Conservation (phyloP, 768 basidiomycete species). For the Collybia sp. region DNA sequence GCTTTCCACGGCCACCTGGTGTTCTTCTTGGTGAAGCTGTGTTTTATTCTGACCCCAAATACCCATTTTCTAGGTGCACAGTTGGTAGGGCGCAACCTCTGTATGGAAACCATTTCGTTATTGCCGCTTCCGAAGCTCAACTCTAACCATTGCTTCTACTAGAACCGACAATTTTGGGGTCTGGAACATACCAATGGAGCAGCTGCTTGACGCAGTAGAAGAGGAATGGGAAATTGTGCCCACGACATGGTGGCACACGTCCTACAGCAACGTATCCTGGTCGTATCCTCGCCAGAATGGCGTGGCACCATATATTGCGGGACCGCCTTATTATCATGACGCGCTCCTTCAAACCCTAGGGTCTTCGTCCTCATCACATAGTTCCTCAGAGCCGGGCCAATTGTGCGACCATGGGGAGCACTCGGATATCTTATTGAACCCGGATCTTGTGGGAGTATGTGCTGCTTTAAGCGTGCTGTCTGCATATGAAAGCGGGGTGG, state of each 20-base stretch:
- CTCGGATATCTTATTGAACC: slow-evolving; percentile 26
- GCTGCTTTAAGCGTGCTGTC: slow-evolving; percentile 28
- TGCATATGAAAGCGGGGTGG: slow-evolving; percentile 37
- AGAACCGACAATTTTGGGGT: slow-evolving; percentile 7
- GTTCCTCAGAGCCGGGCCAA: slow-evolving; percentile 6
- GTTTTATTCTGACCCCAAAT: too few relatives aligned
- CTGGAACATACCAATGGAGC: slow-evolving; percentile 17
- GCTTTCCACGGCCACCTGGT: neutral
- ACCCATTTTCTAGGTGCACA: too few relatives aligned
- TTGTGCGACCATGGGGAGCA: slow-evolving; percentile 12
- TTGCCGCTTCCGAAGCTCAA: slow-evolving; percentile 1
- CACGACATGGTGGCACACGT: slow-evolving; percentile 35
- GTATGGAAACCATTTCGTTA: slow-evolving; percentile 1
- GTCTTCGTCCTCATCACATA: slow-evolving; percentile 7
- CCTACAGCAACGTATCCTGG: slow-evolving; percentile 36
- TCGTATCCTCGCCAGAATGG: slow-evolving; percentile 20
- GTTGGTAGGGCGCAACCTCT: neutral
- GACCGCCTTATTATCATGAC: slow-evolving; percentile 26
- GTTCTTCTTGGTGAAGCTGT: too few relatives aligned
- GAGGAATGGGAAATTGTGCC: slow-evolving; percentile 37
- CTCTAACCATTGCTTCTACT: slow-evolving; percentile 6
- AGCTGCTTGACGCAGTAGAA: slow-evolving; percentile 15
- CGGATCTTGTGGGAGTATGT: slow-evolving; percentile 34
- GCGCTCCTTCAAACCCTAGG: slow-evolving; percentile 21
- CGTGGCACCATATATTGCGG: slow-evolving; percentile 14